These are phyloP conservation scores for Glycine soja DNA, from an alignment of 306 rosid genomes.

Conservation along the genomic window DNA sequence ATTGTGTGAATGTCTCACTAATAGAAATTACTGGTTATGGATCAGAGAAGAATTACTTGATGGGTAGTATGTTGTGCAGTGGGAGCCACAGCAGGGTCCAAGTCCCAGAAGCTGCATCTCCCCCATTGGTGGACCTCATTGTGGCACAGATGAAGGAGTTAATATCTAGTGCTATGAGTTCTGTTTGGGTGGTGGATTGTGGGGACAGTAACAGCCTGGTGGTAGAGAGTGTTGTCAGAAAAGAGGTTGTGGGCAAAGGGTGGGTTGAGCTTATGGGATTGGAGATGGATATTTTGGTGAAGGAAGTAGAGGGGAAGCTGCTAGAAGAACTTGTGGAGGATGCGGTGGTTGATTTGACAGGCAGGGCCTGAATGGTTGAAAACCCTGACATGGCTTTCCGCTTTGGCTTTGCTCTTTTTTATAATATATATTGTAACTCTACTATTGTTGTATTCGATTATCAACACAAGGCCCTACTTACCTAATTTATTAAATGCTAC, in stretches of 20 bases:
- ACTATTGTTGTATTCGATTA: slow-evolving; percentile 65
- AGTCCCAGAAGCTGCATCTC: slow-evolving; percentile 55
- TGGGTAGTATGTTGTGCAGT: slow-evolving; percentile 50
- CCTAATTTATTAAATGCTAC: slow-evolving; percentile 54
- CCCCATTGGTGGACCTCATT: slow-evolving; percentile 64
- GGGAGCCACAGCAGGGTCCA: slow-evolving; percentile 54
- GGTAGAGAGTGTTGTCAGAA: slow-evolving; percentile 76
- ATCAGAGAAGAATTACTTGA: slow-evolving; percentile 49
- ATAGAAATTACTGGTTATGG: slow-evolving; percentile 68
- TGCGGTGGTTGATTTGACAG: slow-evolving; percentile 78
- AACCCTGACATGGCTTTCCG: slow-evolving; percentile 46
- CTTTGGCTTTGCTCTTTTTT: slow-evolving; percentile 20
- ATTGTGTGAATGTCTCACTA: slow-evolving; percentile 73
- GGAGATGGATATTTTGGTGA: slow-evolving; percentile 75
- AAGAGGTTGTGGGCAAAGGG: slow-evolving; percentile 83
- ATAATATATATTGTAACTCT: slow-evolving; percentile 50
- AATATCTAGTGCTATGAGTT: slow-evolving; percentile 58
- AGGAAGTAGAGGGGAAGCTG: slow-evolving; percentile 81
- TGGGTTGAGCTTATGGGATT: slow-evolving; percentile 71
- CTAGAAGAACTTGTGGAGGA: slow-evolving; percentile 90
- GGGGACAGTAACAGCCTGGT: slow-evolving; percentile 78
- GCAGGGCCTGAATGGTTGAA: slow-evolving; percentile 52
- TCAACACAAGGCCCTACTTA: slow-evolving; percentile 54
- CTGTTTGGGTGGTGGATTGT: slow-evolving; percentile 63
- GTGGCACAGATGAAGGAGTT: slow-evolving; percentile 78